A percentile compares a stretch with the other conserved stretches of the same genome.
Evolutionary conservation across 306 rosid species (phyloP).

Genomic region (Casuarina cunninghamiana): DNA sequence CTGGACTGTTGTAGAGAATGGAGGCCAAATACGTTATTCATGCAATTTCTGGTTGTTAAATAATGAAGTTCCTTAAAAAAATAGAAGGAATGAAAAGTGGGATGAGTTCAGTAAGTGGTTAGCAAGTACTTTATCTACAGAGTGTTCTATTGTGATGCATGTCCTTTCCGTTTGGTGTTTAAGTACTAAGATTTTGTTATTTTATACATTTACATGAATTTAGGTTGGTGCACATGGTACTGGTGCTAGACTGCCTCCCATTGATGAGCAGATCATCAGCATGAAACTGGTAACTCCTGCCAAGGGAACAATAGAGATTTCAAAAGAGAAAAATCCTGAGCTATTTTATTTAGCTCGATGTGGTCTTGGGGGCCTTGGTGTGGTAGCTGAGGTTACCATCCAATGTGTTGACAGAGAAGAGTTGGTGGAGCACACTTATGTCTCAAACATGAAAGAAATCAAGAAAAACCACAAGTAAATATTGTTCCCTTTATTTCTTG

Average conservation of each 20-base stretch:
- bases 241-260: conserved; percentile 94
- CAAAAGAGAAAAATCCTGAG: conserved; percentile 83
- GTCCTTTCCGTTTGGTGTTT: neutral
- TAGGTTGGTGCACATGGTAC: conserved; percentile 99
- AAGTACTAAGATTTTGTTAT: neutral
- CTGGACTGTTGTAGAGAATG: neutral
- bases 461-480: conserved; percentile 93
- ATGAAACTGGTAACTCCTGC: conserved; percentile 94
- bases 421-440: conserved; percentile 88
- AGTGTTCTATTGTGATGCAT: neutral
- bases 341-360: conserved; percentile 93
- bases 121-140: neutral
- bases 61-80: neutral
- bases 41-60: neutral
- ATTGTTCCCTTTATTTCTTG: conserved; percentile 1
- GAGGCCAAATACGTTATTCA: neutral
- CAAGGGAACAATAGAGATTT: conserved; percentile 84
- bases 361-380: conserved; percentile 98
- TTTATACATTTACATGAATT: conserved; percentile 11
- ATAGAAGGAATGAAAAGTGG: neutral
- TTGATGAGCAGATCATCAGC: conserved; percentile 90
- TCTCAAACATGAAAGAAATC: conserved; percentile 77
- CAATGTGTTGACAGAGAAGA: conserved; percentile 98
- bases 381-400: conserved; percentile 94
- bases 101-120: neutral